These are phyloP conservation scores for Exophiala xenobiotica DNA, from an alignment of 2,329 filamentous ascomycete genomes.

Conservation along the genomic window DNA sequence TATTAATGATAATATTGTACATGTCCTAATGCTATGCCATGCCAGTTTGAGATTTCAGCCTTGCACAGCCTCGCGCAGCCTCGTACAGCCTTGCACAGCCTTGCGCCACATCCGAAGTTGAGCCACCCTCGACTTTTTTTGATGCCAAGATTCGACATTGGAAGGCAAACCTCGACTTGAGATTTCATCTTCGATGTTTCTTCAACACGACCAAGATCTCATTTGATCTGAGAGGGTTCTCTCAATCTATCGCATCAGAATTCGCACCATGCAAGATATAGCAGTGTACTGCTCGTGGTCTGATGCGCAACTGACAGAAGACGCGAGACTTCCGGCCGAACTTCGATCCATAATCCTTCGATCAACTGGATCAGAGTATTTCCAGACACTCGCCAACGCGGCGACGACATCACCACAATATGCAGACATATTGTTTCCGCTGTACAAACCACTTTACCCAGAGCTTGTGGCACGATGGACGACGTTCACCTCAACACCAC, in stretches of 20 bases:
- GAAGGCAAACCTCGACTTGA: constrained; percentile 5
- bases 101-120: constrained; percentile 9
- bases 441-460: constrained; percentile 73
- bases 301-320: constrained; percentile 40
- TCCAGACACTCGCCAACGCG: constrained; percentile 68
- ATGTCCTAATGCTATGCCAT: no score
- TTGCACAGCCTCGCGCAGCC: neutral
- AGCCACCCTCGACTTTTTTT: neutral
- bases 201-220: neutral
- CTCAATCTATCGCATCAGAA: neutral
- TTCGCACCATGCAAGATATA: constrained; percentile 33
- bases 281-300: constrained; percentile 32
- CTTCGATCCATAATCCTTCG: constrained; percentile 66
- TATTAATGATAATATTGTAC: neutral
- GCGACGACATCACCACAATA: constrained; percentile 68
- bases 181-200: neutral
- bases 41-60: constrained; percentile 6
- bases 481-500: constrained; percentile 35
- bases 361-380: constrained; percentile 63
- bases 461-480: constrained; percentile 81
- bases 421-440: constrained; percentile 71
- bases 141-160: neutral
- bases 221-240: neutral
- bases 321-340: constrained; percentile 66
- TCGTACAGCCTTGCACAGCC: constrained; percentile 6